Evolutionary conservation across 768 basidiomycete species (phyloP), one percentile per base, ranked within the genome.

Genomic region (Mycena leptocephala): DNA sequence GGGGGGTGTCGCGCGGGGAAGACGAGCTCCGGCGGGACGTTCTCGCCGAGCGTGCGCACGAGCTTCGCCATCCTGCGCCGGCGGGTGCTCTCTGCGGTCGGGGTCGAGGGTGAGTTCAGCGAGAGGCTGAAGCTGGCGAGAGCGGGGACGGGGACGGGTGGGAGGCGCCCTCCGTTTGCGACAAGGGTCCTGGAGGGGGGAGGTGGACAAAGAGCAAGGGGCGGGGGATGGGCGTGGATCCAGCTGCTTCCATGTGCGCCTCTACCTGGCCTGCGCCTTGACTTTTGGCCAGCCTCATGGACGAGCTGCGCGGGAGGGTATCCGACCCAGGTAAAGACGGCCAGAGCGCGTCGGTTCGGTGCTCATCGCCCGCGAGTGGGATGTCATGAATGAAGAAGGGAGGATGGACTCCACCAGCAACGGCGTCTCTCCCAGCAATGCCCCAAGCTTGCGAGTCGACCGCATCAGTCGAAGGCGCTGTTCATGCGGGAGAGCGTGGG

Each of bases 1-100:
- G 28, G 32, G 26, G 0, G 53, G 16, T 11, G 30, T 1, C 18
- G 46, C 24, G 9, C 30, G 32, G 43, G 56, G 65, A 76, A 76
- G 56, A 89, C 82, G 46, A 90, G 85, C 72, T 87, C 87, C 3
- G 85, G 70, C 24, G 89, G 89, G 41, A 89, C 82, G 69, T 83
- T 84, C 79, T 90, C 89, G 67, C 89, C 89, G 7, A 89, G 84
- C 65, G 87, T 87, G 55, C 88, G 88, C 16, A 80, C 76, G 66
- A 89, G 85, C 81, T 89, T 89, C 28, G 87, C 88, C 83, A 89
- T 85, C 48, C 84, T 85, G 76, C 81, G 85, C 61, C 88, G 81
- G n/a, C 87, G 85, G 35, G 20, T 20, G 14, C 41, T 13, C 28
- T 63, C 59, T 11, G 18, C 56, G 26, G 43, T 46, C 1, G 67